A percentile compares a stretch with the other conserved stretches of the same genome.
These are phyloP conservation scores for Verticillium nubilum DNA, from an alignment of 2,329 filamentous ascomycete species.

Conservation along the genomic window DNA sequence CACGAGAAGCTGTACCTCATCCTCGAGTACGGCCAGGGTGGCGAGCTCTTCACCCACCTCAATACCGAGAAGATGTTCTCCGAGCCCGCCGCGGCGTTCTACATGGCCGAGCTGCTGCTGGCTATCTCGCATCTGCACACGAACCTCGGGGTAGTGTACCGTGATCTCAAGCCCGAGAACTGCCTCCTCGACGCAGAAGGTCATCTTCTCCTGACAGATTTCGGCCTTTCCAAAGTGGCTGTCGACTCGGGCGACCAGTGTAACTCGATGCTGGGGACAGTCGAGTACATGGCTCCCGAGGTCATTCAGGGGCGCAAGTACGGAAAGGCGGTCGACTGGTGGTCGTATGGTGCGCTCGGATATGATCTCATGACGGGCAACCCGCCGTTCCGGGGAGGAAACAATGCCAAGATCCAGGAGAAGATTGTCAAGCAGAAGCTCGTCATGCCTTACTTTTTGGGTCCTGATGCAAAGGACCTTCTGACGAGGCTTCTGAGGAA, in stretches of 20 bases:
- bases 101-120: slow-evolving; percentile 97
- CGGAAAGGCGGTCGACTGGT: slow-evolving; percentile 95
- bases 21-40: slow-evolving; percentile 93
- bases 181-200: slow-evolving; percentile 88
- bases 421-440: slow-evolving; percentile 95
- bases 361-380: slow-evolving; percentile 90
- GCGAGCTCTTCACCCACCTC: slow-evolving; percentile 94
- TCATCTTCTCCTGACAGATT: slow-evolving; percentile 91
- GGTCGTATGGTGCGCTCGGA: slow-evolving; percentile 90
- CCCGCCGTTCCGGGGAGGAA: slow-evolving; percentile 85
- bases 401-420: slow-evolving; percentile 91
- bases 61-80: slow-evolving; percentile 92
- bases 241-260: slow-evolving; percentile 63
- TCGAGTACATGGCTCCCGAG: slow-evolving; percentile 99
- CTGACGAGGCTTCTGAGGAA: slow-evolving; percentile 86
- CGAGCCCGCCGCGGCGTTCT: slow-evolving; percentile 85
- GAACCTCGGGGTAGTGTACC: slow-evolving; percentile 89
- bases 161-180: slow-evolving; percentile 96
- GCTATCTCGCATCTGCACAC: slow-evolving; percentile 90
- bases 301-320: slow-evolving; percentile 85
- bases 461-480: slow-evolving; percentile 88
- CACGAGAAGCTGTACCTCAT: slow-evolving; percentile 97
- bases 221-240: slow-evolving; percentile 92
- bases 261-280: slow-evolving; percentile 87
- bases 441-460: slow-evolving; percentile 81